Percentiles rank a stretch among this genome's conserved stretches.
phyloP scores from a whole-genome alignment of 2,329 filamentous ascomycete genomes.

The Neurospora crassa region DNA sequence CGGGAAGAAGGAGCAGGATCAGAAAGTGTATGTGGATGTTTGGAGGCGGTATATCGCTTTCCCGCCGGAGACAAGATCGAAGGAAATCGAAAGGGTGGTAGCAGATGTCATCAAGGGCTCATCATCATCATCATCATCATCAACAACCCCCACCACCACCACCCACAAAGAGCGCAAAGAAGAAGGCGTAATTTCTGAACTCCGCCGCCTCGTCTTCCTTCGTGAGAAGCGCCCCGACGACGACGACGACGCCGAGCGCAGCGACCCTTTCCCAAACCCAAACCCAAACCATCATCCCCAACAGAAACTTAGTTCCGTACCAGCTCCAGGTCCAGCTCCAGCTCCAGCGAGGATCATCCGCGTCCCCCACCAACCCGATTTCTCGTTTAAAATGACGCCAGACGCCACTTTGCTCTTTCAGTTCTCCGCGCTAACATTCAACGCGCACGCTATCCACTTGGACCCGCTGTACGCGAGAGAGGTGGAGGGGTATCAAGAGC shows the following conservation, averaged over 20 bases:
- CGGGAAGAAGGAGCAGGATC: constrained; percentile 16
- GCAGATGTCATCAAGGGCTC: background rate
- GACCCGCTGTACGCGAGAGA: constrained; percentile 60
- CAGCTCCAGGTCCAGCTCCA: background rate
- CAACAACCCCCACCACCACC: too few relatives aligned
- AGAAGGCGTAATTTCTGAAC: constrained; percentile 31
- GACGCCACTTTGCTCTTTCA: constrained; percentile 69
- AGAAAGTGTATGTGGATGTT: constrained; percentile 44
- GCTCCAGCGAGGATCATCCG: background rate
- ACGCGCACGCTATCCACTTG: constrained; percentile 85
- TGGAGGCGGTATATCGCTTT: constrained; percentile 31
- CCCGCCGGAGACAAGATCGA: background rate
- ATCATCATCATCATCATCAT: too few relatives aligned
- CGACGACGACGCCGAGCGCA: too few relatives aligned
- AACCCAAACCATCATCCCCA: background rate
- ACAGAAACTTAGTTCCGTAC: background rate
- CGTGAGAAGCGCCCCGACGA: constrained; percentile 18
- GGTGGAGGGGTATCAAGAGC: constrained; percentile 63
- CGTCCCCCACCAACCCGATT: constrained; percentile 28
- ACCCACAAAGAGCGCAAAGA: background rate
- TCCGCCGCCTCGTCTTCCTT: constrained; percentile 44
- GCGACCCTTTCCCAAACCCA: background rate
- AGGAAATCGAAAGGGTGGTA: background rate
- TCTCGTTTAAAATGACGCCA: constrained; percentile 49
- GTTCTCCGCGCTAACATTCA: constrained; percentile 85